Evolutionary conservation across 176 grass and related monocot genomes (phyloP), one percentile per base, ranked within the genome.

Genomic region (Bromus sterilis): DNA sequence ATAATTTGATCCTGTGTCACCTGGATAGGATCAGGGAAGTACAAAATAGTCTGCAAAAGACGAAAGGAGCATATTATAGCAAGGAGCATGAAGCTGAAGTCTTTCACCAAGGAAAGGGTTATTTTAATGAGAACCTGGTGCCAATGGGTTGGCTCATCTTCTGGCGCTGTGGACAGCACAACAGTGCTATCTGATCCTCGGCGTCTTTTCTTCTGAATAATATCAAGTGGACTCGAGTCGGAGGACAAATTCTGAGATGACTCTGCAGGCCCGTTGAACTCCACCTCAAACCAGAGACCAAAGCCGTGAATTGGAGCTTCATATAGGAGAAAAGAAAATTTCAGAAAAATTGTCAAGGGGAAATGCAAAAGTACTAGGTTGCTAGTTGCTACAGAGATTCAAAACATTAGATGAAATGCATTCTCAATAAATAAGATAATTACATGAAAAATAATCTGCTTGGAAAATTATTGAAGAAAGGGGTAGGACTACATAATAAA

Each of bases 241-340:
- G 78, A 64, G 67, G 82, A 48, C 34, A 66, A 44, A 25, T 90
- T 79, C 24, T 78, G 53, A 80, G 42, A 85, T 34, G 75, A 85
- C 43, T 73, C 82, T 86, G 82, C 62, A 33, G 94, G 94, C n/a
- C 91, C 89, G 49, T 92, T 94, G 77, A 97, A 97, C 66, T 97
- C 91, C 65, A 97, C 94, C 76, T 97, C 94, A 63, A 97, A 97
- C 94, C 94, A 97, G 79, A 97, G 88, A 56, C 89, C 94, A 94
- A 97, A 94, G 46, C 94, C 94, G 84, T 97, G 94, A 82, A 94
- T 74, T 44, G 94, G 82, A 66, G 89, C 94, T 97, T 86, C 80
- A 87, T 48, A 88, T 71, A 43, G 46, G 29, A 65, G 46, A 61
- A 59, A 75, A 31, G 5, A 85, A 79, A 71, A 44, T 6, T n/a